Conservation (phyloP, 495 filamentous ascomycete genomes). For the Oidiodendron maius region DNA sequence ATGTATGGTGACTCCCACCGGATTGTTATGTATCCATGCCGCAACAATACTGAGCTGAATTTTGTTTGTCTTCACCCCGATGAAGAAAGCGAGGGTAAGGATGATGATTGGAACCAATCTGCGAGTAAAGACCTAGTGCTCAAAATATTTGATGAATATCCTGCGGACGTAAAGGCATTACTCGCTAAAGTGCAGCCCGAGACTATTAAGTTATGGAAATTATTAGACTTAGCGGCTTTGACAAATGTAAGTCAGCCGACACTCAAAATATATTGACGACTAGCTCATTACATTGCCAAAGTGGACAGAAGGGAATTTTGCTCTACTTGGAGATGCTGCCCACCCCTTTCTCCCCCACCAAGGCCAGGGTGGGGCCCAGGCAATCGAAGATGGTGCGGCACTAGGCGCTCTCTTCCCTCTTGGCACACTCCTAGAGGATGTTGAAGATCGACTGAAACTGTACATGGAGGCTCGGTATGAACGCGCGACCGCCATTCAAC, state of each 20-base stretch:
- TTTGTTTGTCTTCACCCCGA: constrained; percentile 42
- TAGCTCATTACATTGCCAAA: constrained; percentile 49
- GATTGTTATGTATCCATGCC: constrained; percentile 54
- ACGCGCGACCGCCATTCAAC: constrained; percentile 49
- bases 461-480: constrained; percentile 48
- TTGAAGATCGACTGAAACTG: constrained; percentile 42
- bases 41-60: constrained; percentile 47
- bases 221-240: constrained; percentile 30
- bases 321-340: constrained; percentile 55
- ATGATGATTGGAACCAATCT: neutral
- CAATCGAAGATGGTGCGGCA: constrained; percentile 55
- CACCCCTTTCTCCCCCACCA: constrained; percentile 51
- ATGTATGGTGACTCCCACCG: constrained; percentile 43
- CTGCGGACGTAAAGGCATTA: constrained; percentile 3
- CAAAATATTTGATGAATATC: neutral
- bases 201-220: constrained; percentile 40
- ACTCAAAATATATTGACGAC: constrained; percentile 51
- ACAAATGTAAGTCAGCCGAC: constrained; percentile 38
- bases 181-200: constrained; percentile 31
- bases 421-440: constrained; percentile 31
- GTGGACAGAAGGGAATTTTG: constrained; percentile 45
- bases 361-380: constrained; percentile 49
- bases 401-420: constrained; percentile 45
- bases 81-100: constrained; percentile 1
- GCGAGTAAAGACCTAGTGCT: neutral